phyloP scores from a whole-genome alignment of 495 filamentous ascomycete genomes.

The Hyaloscypha finlandica region DNA sequence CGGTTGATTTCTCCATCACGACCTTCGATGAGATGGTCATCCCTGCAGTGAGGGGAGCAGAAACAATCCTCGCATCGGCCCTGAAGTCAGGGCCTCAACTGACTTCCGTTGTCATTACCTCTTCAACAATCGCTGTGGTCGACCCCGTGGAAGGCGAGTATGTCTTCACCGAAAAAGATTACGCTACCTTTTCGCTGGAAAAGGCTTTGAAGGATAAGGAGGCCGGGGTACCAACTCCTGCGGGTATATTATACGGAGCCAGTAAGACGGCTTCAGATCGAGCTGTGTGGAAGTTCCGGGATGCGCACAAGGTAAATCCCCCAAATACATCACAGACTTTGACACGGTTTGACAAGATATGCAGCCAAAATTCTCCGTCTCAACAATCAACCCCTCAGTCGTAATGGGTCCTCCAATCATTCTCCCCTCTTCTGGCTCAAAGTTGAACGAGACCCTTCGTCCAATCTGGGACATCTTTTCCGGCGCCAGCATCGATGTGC shows the following conservation, averaged over 20 bases:
- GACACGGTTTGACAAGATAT: background rate
- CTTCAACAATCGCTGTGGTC: conserved; percentile 27
- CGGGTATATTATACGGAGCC: conserved; percentile 29
- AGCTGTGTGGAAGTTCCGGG: conserved; percentile 32
- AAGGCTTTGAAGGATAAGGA: conserved; percentile 18
- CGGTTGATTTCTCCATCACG: conserved; percentile 23
- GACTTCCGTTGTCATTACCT: conserved; percentile 32
- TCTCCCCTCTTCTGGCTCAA: conserved; percentile 16
- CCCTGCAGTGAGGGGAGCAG: conserved; percentile 30
- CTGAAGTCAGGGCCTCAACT: conserved; percentile 33
- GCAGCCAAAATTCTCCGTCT: conserved; percentile 32
- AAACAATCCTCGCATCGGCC: conserved; percentile 29
- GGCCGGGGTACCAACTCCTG: conserved; percentile 10
- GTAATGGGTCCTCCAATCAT: conserved; percentile 34
- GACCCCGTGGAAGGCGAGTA: conserved; percentile 27
- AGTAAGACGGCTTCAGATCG: conserved; percentile 34
- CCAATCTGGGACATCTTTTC: conserved; percentile 30
- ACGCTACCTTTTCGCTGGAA: conserved; percentile 12
- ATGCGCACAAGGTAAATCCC: conserved; percentile 27
- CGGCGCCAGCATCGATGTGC: conserved; percentile 19
- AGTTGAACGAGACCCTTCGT: conserved; percentile 34
- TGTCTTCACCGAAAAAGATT: conserved; percentile 26
- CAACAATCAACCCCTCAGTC: conserved; percentile 31
- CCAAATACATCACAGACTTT: background rate
- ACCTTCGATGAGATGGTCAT: conserved; percentile 24